phyloP scores from a whole-genome alignment of 1,284 basidiomycete species.

The Singerocomus rubriflavus region DNA sequence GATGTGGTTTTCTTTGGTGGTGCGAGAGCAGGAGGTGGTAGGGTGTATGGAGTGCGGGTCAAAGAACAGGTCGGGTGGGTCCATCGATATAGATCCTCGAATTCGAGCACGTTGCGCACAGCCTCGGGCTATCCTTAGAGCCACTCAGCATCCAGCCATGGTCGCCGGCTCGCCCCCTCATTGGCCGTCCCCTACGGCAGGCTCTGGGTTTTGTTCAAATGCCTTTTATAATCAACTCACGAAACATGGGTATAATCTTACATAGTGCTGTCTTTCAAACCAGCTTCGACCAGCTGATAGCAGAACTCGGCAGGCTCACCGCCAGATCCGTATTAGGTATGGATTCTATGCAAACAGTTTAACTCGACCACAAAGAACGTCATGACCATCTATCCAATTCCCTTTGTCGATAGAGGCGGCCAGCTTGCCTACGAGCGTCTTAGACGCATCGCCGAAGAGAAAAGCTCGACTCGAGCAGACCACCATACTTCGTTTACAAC shows the following conservation, averaged over 20 bases:
- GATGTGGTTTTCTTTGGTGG: neutral
- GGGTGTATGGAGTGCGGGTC: constrained; percentile 5
- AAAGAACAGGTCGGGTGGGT: neutral
- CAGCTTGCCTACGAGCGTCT: constrained; percentile 48
- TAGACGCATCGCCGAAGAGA: constrained; percentile 35
- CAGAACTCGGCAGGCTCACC: neutral
- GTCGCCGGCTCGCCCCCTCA: too few relatives aligned
- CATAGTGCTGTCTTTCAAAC: neutral
- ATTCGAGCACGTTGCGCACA: neutral
- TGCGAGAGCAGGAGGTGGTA: neutral
- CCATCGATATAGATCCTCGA: neutral
- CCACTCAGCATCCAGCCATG: too few relatives aligned
- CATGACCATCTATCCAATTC: constrained; percentile 39
- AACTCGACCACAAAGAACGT: constrained; percentile 4
- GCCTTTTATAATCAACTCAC: neutral
- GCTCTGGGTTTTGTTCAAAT: neutral
- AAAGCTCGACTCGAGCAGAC: constrained; percentile 52
- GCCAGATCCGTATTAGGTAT: neutral
- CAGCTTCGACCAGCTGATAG: neutral
- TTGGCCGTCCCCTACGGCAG: neutral
- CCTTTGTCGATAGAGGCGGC: constrained; percentile 35
- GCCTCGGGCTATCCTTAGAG: neutral
- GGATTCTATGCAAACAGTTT: neutral
- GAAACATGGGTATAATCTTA: neutral
- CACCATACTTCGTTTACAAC: constrained; percentile 68